Evolutionary conservation across 257 asterid genomes (phyloP), one percentile per base, ranked within the genome.

Genomic region (Anisodus tanguticus): DNA sequence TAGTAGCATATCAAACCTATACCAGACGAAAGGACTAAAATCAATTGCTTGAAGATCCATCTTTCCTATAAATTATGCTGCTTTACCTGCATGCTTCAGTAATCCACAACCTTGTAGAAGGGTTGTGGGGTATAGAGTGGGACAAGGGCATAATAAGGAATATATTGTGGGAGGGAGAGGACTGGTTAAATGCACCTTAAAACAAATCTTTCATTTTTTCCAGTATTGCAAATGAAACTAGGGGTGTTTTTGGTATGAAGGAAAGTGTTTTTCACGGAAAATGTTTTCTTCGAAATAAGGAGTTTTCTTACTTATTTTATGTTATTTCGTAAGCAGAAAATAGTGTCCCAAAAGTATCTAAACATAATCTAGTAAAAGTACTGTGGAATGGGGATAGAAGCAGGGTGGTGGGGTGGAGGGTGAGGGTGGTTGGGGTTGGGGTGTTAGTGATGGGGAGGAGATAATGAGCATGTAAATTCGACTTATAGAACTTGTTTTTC

Each of bases 1-100:
- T 26, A 51, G 64, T 76, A 11, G 64, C 81, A 53, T 26, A 76
- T 76, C 41, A 76, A 49, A 3, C 60, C 39, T 49, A 74, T 74
- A 74, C 43, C 41, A 49, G 60, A 74, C 1, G 43, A 49, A 72
- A 72, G 60, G 43, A 74, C 60, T 74, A 47, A 74, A 49, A 11
- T 47, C 41, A 47, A 60, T 11, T 6, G 9, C 19, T 74, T 12
- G 11, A 1, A 47, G 59, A 49, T 22, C 41, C 19, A 72, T 72
- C 80, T 74, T 74, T 49, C 43, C 19, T 6, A 60, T 12, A 11
- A 74, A 49, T 49, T 49, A 19, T 49, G 62, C 8, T 74, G 41
- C 43, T 49, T 74, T 74, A 19, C 12, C 43, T 22, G 49, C 62
- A 74, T 10, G 11, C 62, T 49, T 74, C 80, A 72, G 60, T 47